Evolutionary conservation across 2,329 filamentous ascomycete genomes (phyloP).

Genomic region (Lachnum nothofagi): DNA sequence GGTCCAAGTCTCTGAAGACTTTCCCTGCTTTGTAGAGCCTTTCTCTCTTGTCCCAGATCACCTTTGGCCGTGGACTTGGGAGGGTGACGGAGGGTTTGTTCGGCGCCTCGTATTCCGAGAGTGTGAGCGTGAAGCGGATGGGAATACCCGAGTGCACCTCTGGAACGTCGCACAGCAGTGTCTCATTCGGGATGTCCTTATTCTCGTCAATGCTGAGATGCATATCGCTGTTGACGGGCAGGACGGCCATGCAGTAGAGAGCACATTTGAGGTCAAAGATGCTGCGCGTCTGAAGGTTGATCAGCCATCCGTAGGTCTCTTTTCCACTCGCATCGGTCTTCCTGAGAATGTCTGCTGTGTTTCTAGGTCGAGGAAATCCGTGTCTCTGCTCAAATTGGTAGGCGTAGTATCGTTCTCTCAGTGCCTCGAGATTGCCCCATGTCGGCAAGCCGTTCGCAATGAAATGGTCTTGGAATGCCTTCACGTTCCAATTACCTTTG

Average conservation of each 20-base stretch:
- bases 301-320: constrained; percentile 3
- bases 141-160: neutral
- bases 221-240: constrained; percentile 1
- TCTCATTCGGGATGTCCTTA: neutral
- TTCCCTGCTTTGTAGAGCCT: neutral
- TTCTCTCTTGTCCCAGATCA: neutral
- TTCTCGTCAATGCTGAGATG: neutral
- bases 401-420: constrained; percentile 7
- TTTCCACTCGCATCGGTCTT: neutral
- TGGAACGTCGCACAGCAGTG: neutral
- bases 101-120: neutral
- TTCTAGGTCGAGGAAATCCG: neutral
- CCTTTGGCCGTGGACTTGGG: neutral
- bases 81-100: neutral
- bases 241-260: constrained; percentile 1
- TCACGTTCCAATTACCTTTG: neutral
- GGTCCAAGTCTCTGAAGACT: no score
- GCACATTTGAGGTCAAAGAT: constrained; percentile 2
- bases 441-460: neutral
- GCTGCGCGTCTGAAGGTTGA: neutral
- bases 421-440: neutral
- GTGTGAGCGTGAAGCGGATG: neutral
- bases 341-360: neutral
- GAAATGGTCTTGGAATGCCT: neutral
- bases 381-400: constrained; percentile 2